Base-by-base conservation (phyloP, 805 yeast species). In the Kodamaea fukazawae region DNA sequence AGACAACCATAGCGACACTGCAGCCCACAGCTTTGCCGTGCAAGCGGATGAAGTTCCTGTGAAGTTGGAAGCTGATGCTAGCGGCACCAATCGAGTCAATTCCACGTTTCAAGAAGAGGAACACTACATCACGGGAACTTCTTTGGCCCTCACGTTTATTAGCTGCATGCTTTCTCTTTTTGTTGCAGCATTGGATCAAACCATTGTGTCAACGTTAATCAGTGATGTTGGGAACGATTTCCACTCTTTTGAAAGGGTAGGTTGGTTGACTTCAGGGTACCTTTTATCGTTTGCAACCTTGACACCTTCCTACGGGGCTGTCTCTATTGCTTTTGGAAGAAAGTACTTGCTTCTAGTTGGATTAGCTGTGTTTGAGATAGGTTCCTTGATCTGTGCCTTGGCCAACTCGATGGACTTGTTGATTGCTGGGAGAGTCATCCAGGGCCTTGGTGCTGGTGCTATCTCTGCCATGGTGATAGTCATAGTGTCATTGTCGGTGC, bases 401-500 rank as follows among this genome's bases (percentile, higher is more conserved):
- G 61, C 87, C 1, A 56, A 50, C 12, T 65, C 69, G 22, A 80
- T 84, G 78, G 63, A 70, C 38, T 73, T 75, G 70, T 57, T 85
- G 34, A 80, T 84, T 42, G 86, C 79, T 3, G 90, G 88, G 1
- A 70, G 95, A 49, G 81, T 78, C 7, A 61, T 84, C 14, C 78
- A 79, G 39, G 93, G 93, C 34, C 52, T 79, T 28, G 91, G 90
- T 10, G 87, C 81, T 7, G 83, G 85, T 26, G 85, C 85, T 18
- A 71, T 81, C 32, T 80, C 77, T 49, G 66, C 81, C 1, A 60
- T 79, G 57, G 74, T 71, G 4, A 67, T 73, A 44, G 75, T 82
- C 23, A 75, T 83, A 17, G 62, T 74, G 7, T 70, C 84, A 2
- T 86, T 81, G 49, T 55, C 72, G 4, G 74, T 76, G 3, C 76